Evolutionary conservation across 495 filamentous ascomycete species (phyloP), one percentile per base, ranked within the genome.

Genomic region (Pseudomonodictys pantanalensis): DNA sequence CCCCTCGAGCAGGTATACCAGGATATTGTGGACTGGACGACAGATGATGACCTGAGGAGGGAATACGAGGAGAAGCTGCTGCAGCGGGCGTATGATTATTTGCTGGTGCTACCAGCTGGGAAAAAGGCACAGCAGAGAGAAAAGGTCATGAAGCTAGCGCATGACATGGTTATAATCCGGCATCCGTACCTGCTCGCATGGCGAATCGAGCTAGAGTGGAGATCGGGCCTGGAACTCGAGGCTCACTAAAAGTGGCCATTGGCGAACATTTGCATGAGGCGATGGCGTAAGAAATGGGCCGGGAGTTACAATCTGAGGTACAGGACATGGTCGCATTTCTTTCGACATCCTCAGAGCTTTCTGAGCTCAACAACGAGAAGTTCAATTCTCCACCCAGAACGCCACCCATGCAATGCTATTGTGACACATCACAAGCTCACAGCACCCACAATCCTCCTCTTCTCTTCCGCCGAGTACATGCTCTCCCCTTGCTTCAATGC

Each of bases 131-230:
- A 73, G 3, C 91, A 95, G 67, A 78, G 87, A 28, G 75, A 81
- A 15, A 81, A 87, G 38, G 86, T 96, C 1, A 72, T 81, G 66
- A 86, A 86, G 50, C 72, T 91, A 41, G 91, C 92, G 0, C 81
- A 84, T 43, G 93, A 90, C 54, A 91, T 97, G 85, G 92, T 98
- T 46, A 92, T 97, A 60, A 89, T 98, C 69, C 91, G 92, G 61
- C 90, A 96, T 68, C 91, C 91, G 0, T 97, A 88, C 72, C 82
- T 87, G 55, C 76, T 95, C 22, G 93, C 93, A 2, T 98, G 93
- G 93, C 85, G 86, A 54, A 87, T 96, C 60, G 81, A 86, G 26
- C 78, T 98, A 38, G 89, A 97, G 67, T 97, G 93, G 90, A 81
- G 86, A 96, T 72, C 52, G 11, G 53, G 44, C 22, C 9, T 46